phyloP scores from a whole-genome alignment of 2,329 filamentous ascomycete genomes.

The Ophiognomonia clavigignenti-juglandacearum region DNA sequence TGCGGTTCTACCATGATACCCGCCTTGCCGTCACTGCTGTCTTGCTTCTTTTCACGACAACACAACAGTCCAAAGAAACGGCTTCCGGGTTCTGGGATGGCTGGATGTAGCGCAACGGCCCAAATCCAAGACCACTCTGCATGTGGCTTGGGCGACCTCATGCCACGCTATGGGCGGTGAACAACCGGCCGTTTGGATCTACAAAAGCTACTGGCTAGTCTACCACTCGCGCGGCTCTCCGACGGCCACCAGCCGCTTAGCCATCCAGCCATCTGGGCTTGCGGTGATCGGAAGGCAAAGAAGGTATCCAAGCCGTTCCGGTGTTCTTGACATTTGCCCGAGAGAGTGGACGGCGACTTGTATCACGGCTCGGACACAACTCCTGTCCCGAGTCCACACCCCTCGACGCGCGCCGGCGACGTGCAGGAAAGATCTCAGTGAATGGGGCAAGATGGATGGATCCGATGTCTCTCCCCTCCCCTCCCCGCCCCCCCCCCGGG shows the following conservation, averaged over 20 bases:
- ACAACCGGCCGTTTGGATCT: not conserved
- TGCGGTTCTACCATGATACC: not conserved
- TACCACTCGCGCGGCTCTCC: not conserved
- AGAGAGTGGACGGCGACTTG: not conserved
- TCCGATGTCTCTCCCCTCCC: no score
- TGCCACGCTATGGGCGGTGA: conserved; percentile 15
- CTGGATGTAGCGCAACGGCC: not conserved
- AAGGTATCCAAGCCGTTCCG: no score
- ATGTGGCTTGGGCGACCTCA: not conserved
- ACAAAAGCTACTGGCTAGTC: not conserved
- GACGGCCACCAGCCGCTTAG: no score
- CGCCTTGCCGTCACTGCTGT: not conserved
- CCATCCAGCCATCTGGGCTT: no score
- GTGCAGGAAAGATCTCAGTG: conserved; percentile 2
- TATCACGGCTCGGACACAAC: not conserved
- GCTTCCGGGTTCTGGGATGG: no score
- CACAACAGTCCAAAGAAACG: no score
- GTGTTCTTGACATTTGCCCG: not conserved
- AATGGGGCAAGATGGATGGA: no score
- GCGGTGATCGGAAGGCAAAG: no score
- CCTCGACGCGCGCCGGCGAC: not conserved
- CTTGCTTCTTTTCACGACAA: no score
- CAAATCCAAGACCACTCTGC: not conserved
- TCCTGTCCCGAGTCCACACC: not conserved
- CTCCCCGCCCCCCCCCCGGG: not conserved